These are phyloP conservation scores for Colletotrichum chrysophilum DNA, from an alignment of 2,329 filamentous ascomycete species.

Conservation along the genomic window DNA sequence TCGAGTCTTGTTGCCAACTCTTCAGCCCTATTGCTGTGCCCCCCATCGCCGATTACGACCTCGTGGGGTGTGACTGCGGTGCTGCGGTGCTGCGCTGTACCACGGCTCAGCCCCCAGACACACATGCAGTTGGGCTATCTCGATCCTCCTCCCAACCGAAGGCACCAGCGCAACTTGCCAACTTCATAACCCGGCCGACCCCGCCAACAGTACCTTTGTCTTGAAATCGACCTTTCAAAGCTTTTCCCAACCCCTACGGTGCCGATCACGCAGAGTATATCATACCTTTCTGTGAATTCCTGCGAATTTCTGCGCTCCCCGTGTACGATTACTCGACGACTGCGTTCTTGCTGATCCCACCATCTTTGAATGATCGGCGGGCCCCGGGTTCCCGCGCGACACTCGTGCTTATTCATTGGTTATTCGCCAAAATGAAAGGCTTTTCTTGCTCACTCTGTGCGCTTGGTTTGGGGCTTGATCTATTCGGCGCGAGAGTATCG, in stretches of 20 bases:
- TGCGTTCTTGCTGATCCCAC: neutral
- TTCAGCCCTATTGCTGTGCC: conserved; percentile 19
- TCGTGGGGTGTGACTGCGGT: conserved; percentile 18
- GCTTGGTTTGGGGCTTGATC: neutral
- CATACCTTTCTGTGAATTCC: neutral
- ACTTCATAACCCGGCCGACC: neutral
- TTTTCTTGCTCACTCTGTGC: conserved; percentile 3
- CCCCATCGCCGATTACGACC: neutral
- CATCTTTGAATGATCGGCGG: neutral
- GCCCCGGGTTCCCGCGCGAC: neutral
- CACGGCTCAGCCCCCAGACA: conserved; percentile 15
- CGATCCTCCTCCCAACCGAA: conserved; percentile 1
- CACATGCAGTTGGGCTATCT: conserved; percentile 11
- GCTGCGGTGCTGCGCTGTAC: conserved; percentile 12
- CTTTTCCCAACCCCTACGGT: neutral
- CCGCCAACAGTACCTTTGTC: neutral
- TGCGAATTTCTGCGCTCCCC: neutral
- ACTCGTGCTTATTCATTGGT: neutral
- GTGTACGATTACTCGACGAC: neutral
- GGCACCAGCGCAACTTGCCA: conserved; percentile 8
- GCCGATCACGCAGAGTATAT: neutral
- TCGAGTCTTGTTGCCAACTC: neutral
- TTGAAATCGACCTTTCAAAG: neutral
- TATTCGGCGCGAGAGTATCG: neutral
- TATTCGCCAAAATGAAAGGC: neutral